Base-by-base conservation (phyloP, 176 grass and related monocot species). In the Bolboschoenus planiculmis region DNA sequence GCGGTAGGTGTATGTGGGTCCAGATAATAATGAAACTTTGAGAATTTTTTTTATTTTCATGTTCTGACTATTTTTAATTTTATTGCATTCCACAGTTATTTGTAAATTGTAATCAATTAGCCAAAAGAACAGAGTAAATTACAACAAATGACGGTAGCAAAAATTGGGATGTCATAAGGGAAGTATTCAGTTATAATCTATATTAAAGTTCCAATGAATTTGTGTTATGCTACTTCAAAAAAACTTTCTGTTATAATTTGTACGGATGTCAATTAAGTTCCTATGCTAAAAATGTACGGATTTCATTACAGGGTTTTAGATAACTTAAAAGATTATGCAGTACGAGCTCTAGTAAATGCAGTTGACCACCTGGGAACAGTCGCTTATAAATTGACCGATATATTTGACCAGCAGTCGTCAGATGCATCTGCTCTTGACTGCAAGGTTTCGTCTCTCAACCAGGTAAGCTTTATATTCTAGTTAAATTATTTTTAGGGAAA, bases 241-340 rank as follows among this genome's bases (percentile, higher is more conserved):
- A 70, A 5, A 51, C 37, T 31, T 31, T 77, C 13, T 31, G 2
- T 77, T 77, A 18, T 50, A 44, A 7, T 53, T 77, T n/a, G n/a
- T n/a, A n/a, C n/a, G n/a, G n/a, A n/a, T n/a, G n/a, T n/a, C n/a
- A n/a, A n/a, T n/a, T n/a, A n/a, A n/a, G n/a, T 42, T 61, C 24
- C 36, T 20, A 33, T 53, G 29, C 15, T 33, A 50, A 51, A 33
- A 53, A 10, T 53, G 72, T 77, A 77, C 5, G 42, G 42, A 46
- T 13, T 85, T 90, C 10, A 83, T 87, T 20, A 64, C 87, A 98
- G 92, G 75, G 96, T 99, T 61, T 84, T 99, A 83, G 92, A 93
- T 84, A 95, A 99, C 88, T 76, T 99, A 81, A 99, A 99, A 81
- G 96, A 99, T 87, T 99, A 99, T 67, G 89, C 91, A 65, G 91